phyloP scores from a whole-genome alignment of 768 basidiomycete species.

The Tulasnella sp. region DNA sequence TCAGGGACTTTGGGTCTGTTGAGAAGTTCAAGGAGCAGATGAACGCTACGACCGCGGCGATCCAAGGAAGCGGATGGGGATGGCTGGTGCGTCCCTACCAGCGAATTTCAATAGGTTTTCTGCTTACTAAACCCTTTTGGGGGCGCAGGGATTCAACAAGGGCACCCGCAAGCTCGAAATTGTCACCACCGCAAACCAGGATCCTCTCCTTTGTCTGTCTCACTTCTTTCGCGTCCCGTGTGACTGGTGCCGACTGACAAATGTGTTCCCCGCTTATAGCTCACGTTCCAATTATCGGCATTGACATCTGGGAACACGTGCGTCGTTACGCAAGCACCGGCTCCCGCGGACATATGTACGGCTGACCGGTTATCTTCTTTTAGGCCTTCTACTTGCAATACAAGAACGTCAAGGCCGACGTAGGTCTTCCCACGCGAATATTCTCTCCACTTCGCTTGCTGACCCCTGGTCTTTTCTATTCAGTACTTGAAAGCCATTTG shows the following conservation, averaged over 20 bases:
- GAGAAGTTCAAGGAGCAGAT: slow-evolving; percentile 82
- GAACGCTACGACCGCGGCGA: slow-evolving; percentile 81
- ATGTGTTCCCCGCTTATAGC: slow-evolving; percentile 44
- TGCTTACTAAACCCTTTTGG: background rate
- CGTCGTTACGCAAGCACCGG: slow-evolving; percentile 34
- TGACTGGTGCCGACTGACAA: background rate
- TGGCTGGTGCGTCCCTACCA: slow-evolving; percentile 73
- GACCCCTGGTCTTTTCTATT: background rate
- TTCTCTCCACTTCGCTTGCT: background rate
- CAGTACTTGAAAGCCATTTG: slow-evolving; percentile 94
- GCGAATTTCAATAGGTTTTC: slow-evolving; percentile 7
- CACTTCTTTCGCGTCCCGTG: background rate
- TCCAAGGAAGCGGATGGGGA: slow-evolving; percentile 98
- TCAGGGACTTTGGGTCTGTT: slow-evolving; percentile 79
- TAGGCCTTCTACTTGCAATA: slow-evolving; percentile 77
- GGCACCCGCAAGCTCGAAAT: slow-evolving; percentile 74
- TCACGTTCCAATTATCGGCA: slow-evolving; percentile 88
- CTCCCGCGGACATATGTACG: background rate
- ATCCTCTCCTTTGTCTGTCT: slow-evolving; percentile 65
- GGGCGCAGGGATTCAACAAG: slow-evolving; percentile 61
- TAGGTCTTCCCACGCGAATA: slow-evolving; percentile 43
- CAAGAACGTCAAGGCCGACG: slow-evolving; percentile 90
- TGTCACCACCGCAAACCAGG: slow-evolving; percentile 93
- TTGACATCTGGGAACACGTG: slow-evolving; percentile 97
- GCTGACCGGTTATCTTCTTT: background rate